Base-by-base conservation (phyloP, 805 yeast species). In the Saturnispora sanitii region DNA sequence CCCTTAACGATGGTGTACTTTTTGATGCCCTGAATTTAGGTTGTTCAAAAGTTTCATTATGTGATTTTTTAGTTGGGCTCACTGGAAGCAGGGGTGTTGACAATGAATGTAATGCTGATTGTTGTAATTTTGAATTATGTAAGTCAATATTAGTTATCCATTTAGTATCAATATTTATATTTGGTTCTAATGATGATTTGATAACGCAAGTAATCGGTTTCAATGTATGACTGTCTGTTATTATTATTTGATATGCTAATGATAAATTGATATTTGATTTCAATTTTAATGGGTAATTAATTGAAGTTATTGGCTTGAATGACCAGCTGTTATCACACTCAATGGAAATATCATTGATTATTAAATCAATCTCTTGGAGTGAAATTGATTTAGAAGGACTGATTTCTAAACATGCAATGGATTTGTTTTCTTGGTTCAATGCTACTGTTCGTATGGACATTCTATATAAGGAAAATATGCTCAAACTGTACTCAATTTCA, bases 111-210 rank as follows among this genome's bases (percentile, higher is more conserved):
- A 34, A 26, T 40, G 40, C 11, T 25, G 15, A 16, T 42, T 11
- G 27, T 48, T 26, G 39, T 37, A 19, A 33, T n/a, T 23, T 22
- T 12, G 35, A 7, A 20, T n/a, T 33, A 11, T 45, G 28, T 12
- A 58, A 52, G 42, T 58, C 68, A 8, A 66, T 56, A 23, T 56
- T 56, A 3, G 70, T 64, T 5, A 55, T 53, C 70, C 70, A 66
- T 27, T 52, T 54, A 2, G 68, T 64, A 4, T 44, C 44, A 12
- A 61, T 48, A 6, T 48, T 32, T 17, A 48, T 44, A 4, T 49
- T 40, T 4, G 42, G 40, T 32, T 51, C 49, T 7, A 57, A 40
- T 2, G 38, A 44, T 8, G 58, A 48, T 15, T 42, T 37, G 3
- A 57, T 53, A 1, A 45, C 44, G 6, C 56, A 56, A 3, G 44